A percentile compares a stretch with the other conserved stretches of the same genome.
These are phyloP conservation scores for Vitis amurensis DNA, from an alignment of 164 flowering plant species.

Conservation along the genomic window DNA sequence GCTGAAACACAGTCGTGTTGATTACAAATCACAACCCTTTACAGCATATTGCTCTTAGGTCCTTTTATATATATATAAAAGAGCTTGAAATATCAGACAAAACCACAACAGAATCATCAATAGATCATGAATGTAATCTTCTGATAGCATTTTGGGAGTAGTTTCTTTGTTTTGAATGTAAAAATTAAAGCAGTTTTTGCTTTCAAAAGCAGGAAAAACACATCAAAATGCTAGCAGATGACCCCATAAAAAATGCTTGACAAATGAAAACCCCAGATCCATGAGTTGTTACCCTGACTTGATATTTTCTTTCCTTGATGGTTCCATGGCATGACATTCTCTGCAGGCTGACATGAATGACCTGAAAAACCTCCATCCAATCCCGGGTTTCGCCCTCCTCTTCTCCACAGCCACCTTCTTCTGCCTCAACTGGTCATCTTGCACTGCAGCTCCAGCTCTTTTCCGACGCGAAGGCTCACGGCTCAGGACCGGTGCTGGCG, in stretches of 20 bases:
- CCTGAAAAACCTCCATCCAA: slow-evolving; percentile 39
- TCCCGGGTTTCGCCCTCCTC: slow-evolving; percentile 20
- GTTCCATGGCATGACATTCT: slow-evolving; percentile 70
- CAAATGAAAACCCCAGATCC: neutral
- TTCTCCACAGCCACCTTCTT: slow-evolving; percentile 8
- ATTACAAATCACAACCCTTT: too few relatives aligned
- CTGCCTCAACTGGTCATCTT: slow-evolving; percentile 13
- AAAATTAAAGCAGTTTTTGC: neutral
- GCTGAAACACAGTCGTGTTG: too few relatives aligned
- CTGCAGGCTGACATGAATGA: slow-evolving; percentile 50
- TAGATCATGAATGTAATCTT: too few relatives aligned
- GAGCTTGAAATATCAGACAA: too few relatives aligned
- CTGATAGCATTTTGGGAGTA: too few relatives aligned
- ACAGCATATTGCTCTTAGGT: too few relatives aligned
- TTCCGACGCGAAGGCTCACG: slow-evolving; percentile 20
- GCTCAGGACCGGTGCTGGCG: slow-evolving; percentile 41
- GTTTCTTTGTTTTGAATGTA: too few relatives aligned
- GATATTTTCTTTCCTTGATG: slow-evolving; percentile 22
- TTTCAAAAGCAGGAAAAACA: neutral
- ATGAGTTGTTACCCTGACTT: neutral
- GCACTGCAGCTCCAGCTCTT: neutral
- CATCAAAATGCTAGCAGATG: neutral
- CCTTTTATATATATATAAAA: too few relatives aligned
- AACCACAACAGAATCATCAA: too few relatives aligned
- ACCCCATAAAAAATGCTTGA: neutral